Evolutionary conservation across 2,329 filamentous ascomycete species (phyloP).

Genomic region (Fusarium nygamai): DNA sequence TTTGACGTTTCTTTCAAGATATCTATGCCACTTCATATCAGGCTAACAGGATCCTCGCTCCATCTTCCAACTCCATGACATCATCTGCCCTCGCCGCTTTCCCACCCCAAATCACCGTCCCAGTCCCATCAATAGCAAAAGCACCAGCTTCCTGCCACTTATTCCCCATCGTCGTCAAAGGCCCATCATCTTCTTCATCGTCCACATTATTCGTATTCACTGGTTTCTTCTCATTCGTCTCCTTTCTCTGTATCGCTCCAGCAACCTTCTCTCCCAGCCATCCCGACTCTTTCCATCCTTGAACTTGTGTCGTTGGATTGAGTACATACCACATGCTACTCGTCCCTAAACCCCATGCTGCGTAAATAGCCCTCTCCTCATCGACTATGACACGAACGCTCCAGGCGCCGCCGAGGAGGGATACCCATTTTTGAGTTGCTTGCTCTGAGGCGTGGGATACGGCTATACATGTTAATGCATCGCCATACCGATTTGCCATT

Average conservation of each 20-base stretch:
- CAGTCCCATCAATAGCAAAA: slow-evolving; percentile 61
- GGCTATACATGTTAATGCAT: slow-evolving; percentile 63
- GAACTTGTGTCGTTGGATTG: slow-evolving; percentile 62
- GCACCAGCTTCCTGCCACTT: slow-evolving; percentile 66
- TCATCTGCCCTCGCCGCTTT: slow-evolving; percentile 61
- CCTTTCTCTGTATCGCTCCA: slow-evolving; percentile 53
- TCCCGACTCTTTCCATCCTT: slow-evolving; percentile 64
- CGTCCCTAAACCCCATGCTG: slow-evolving; percentile 67
- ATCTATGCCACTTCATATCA: slow-evolving; percentile 11
- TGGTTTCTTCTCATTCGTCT: slow-evolving; percentile 37
- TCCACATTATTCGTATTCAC: neutral
- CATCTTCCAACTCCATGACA: slow-evolving; percentile 64
- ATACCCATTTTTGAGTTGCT: slow-evolving; percentile 67
- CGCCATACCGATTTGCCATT: slow-evolving; percentile 62
- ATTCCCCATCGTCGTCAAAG: slow-evolving; percentile 60
- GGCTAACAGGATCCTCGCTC: slow-evolving; percentile 49
- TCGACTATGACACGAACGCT: slow-evolving; percentile 65
- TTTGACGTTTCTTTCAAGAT: neutral
- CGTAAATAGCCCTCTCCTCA: slow-evolving; percentile 65
- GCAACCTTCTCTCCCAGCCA: slow-evolving; percentile 64
- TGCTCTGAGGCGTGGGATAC: slow-evolving; percentile 67
- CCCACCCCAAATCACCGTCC: slow-evolving; percentile 61
- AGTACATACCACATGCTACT: slow-evolving; percentile 62
- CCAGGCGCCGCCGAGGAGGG: slow-evolving; percentile 67
- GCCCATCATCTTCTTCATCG: slow-evolving; percentile 48